These are phyloP conservation scores for Aspergillus jensenii DNA, from an alignment of 2,329 filamentous ascomycete genomes.

Conservation along the genomic window DNA sequence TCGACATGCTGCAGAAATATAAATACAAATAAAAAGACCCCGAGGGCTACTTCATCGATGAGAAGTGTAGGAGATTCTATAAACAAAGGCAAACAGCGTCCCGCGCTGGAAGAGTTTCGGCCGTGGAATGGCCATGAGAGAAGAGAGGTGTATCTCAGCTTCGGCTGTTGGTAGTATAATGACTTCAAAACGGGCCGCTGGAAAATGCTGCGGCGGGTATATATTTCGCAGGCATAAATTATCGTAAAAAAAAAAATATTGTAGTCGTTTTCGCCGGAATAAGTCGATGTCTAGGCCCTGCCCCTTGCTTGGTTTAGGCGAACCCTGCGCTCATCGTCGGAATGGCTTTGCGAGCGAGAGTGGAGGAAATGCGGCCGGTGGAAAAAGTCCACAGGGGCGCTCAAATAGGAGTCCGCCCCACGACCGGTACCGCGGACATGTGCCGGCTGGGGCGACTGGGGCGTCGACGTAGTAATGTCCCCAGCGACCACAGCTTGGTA, in stretches of 20 bases:
- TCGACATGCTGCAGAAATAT: background rate
- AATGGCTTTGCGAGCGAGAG: slow-evolving; percentile 23
- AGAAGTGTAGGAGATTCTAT: slow-evolving; percentile 15
- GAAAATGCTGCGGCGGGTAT: slow-evolving; percentile 7
- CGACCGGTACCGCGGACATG: slow-evolving; percentile 39
- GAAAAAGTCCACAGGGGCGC: slow-evolving; percentile 3
- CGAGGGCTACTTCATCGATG: background rate
- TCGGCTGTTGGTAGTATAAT: background rate
- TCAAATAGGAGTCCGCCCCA: slow-evolving; percentile 26
- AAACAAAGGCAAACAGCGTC: slow-evolving; percentile 14
- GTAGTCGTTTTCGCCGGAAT: background rate
- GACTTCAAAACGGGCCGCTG: slow-evolving; percentile 1
- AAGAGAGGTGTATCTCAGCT: background rate
- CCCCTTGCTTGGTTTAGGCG: slow-evolving; percentile 42
- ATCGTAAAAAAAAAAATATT: background rate
- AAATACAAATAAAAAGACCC: slow-evolving; percentile 4
- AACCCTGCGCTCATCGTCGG: slow-evolving; percentile 41
- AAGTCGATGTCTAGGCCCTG: slow-evolving; percentile 21
- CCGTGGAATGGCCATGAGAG: background rate
- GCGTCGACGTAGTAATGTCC: slow-evolving; percentile 26
- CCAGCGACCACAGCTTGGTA: slow-evolving; percentile 58
- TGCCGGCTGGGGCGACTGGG: slow-evolving; percentile 40
- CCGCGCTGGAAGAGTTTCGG: slow-evolving; percentile 10
- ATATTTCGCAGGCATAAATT: background rate
- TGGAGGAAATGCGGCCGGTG: slow-evolving; percentile 25